Conservation (phyloP, 495 filamentous ascomycete genomes). For the Amorphotheca resinae region DNA sequence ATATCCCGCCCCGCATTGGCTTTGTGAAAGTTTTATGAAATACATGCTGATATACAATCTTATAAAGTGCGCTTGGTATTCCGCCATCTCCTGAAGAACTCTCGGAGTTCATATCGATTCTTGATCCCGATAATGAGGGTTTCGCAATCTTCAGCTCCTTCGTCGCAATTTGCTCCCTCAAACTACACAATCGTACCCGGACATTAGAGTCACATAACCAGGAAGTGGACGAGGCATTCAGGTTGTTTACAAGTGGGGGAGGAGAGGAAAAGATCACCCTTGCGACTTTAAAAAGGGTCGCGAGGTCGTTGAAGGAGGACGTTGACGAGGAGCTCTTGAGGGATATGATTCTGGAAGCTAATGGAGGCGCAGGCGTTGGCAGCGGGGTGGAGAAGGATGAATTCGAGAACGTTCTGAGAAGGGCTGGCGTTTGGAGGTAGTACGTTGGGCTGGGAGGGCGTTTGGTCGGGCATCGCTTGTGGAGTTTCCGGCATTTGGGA, state of each 20-base stretch:
- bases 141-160: slow-evolving; percentile 66
- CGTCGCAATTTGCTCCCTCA: slow-evolving; percentile 72
- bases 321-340: slow-evolving; percentile 66
- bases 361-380: slow-evolving; percentile 59
- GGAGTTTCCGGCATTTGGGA: neutral
- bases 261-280: slow-evolving; percentile 52
- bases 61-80: slow-evolving; percentile 57
- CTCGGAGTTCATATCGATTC: slow-evolving; percentile 55
- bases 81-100: slow-evolving; percentile 55
- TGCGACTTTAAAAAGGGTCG: slow-evolving; percentile 62
- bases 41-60: neutral
- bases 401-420: slow-evolving; percentile 74
- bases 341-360: slow-evolving; percentile 92
- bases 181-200: slow-evolving; percentile 47
- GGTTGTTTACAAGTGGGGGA: slow-evolving; percentile 49
- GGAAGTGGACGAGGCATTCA: slow-evolving; percentile 71
- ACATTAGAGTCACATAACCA: slow-evolving; percentile 31
- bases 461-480: too few relatives aligned
- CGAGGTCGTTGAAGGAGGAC: slow-evolving; percentile 67
- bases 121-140: slow-evolving; percentile 72
- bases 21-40: neutral
- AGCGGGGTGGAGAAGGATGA: slow-evolving; percentile 64
- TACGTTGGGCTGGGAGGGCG: neutral
- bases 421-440: slow-evolving; percentile 57
- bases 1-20: neutral